Percentiles rank a stretch among this genome's conserved stretches.
These are phyloP conservation scores for Lichtheimia ramosa DNA, from an alignment of 371 early-diverging fungal genomes.

Conservation along the genomic window DNA sequence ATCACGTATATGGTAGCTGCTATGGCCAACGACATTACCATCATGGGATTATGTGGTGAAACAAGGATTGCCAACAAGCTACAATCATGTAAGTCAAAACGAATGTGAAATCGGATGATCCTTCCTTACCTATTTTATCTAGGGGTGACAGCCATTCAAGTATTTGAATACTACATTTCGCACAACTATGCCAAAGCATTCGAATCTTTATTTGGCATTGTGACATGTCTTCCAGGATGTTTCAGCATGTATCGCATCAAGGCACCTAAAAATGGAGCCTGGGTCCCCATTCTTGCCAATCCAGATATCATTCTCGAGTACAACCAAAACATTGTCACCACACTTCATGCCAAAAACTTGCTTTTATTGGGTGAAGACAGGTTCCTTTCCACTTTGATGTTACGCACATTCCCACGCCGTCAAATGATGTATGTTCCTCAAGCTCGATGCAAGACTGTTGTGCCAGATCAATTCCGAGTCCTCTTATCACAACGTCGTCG, in stretches of 20 bases:
- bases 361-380: conserved; percentile 96
- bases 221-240: conserved; percentile 99
- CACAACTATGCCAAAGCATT: conserved; percentile 95
- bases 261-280: conserved; percentile 71
- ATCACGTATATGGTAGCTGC: conserved; percentile 78
- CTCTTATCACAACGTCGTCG: conserved; percentile 85
- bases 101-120: conserved; percentile 46
- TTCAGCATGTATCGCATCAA: conserved; percentile 91
- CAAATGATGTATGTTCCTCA: conserved; percentile 93
- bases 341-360: conserved; percentile 95
- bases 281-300: conserved; percentile 86
- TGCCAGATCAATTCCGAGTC: conserved; percentile 78
- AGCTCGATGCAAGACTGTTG: conserved; percentile 83
- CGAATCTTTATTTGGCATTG: conserved; percentile 96
- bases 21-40: conserved; percentile 79
- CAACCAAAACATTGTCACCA: conserved; percentile 87
- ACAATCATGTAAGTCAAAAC: conserved; percentile 57
- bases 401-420: conserved; percentile 89
- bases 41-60: conserved; percentile 88
- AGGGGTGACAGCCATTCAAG: conserved; percentile 60
- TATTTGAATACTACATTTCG: conserved; percentile 95
- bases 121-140: not conserved
- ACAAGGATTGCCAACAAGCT: conserved; percentile 83
- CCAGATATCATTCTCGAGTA: conserved; percentile 90
- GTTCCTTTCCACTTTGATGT: conserved; percentile 92